These are phyloP conservation scores for Polygonum maritimum DNA, from an alignment of 148 eudicot genomes.

Conservation along the genomic window DNA sequence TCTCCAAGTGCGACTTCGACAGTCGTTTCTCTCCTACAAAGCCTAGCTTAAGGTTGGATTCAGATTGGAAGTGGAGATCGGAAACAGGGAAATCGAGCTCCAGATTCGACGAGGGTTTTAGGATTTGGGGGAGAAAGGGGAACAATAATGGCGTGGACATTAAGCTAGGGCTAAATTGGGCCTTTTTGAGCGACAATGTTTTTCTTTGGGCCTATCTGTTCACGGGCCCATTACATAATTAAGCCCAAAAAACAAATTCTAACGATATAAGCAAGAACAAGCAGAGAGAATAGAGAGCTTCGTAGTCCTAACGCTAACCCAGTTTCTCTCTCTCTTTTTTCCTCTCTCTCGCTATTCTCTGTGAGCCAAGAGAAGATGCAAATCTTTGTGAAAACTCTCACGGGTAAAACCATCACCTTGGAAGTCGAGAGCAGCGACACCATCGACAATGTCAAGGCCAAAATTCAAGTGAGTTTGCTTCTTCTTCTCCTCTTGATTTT, in stretches of 20 bases:
- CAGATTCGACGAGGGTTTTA: constrained; percentile 8
- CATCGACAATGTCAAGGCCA: constrained; percentile 33
- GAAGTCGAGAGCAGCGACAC: constrained; percentile 32
- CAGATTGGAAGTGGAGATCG: neutral
- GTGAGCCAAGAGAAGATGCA: constrained; percentile 16
- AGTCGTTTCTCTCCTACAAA: neutral
- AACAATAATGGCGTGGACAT: neutral
- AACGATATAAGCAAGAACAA: neutral
- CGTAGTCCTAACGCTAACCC: constrained; percentile 10
- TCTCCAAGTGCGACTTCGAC: neutral
- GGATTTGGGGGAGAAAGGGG: neutral
- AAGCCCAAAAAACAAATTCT: neutral
- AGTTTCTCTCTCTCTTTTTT: constrained; percentile 18
- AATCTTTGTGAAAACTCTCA: constrained; percentile 34
- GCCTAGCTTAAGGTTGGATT: neutral
- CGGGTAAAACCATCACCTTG: constrained; percentile 30
- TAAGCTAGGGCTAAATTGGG: neutral
- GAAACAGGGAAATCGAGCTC: neutral
- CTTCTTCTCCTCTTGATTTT: constrained; percentile 9
- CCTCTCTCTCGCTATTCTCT: neutral
- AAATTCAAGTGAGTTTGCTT: constrained; percentile 19
- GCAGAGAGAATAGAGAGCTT: neutral
- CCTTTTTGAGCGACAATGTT: too few species aligned
- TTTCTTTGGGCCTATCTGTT: neutral
- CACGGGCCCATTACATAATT: neutral